phyloP scores from a whole-genome alignment of 768 basidiomycete species.

The Lactarius evosmus region DNA sequence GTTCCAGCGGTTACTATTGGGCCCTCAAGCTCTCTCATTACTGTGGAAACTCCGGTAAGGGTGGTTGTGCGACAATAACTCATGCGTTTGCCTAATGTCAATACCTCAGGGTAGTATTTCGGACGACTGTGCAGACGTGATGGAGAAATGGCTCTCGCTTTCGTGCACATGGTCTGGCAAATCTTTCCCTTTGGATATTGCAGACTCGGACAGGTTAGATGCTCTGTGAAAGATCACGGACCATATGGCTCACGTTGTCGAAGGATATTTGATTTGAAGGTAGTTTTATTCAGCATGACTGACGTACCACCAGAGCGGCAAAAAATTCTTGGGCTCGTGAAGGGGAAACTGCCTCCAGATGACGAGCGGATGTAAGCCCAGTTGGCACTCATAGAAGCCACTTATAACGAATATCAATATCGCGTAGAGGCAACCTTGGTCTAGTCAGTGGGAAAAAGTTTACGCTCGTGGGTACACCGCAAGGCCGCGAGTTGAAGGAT shows the following conservation, averaged over 20 bases:
- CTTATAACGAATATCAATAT: constrained; percentile 13
- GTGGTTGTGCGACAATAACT: background rate
- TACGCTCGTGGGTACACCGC: constrained; percentile 80
- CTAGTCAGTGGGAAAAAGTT: constrained; percentile 67
- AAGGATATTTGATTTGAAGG: constrained; percentile 82
- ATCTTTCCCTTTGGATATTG: constrained; percentile 59
- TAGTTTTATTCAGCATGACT: constrained; percentile 61
- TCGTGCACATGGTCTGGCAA: constrained; percentile 74
- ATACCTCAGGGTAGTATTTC: background rate
- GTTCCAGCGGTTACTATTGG: background rate
- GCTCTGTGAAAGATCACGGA: background rate
- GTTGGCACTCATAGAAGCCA: constrained; percentile 3
- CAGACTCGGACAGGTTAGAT: constrained; percentile 71
- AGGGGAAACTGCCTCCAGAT: constrained; percentile 78
- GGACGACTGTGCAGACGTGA: background rate
- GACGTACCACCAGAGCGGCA: constrained; percentile 80
- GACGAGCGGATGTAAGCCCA: constrained; percentile 55
- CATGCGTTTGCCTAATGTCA: background rate
- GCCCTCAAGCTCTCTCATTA: background rate
- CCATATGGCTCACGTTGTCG: background rate
- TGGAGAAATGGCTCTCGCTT: constrained; percentile 53
- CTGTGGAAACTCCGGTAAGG: constrained; percentile 4
- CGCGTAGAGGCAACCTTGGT: constrained; percentile 54
- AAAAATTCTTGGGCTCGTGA: constrained; percentile 83
- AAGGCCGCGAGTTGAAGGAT: constrained; percentile 83